Conservation (phyloP, 371 early-diverging fungal genomes). For the Rozella allomycis region DNA sequence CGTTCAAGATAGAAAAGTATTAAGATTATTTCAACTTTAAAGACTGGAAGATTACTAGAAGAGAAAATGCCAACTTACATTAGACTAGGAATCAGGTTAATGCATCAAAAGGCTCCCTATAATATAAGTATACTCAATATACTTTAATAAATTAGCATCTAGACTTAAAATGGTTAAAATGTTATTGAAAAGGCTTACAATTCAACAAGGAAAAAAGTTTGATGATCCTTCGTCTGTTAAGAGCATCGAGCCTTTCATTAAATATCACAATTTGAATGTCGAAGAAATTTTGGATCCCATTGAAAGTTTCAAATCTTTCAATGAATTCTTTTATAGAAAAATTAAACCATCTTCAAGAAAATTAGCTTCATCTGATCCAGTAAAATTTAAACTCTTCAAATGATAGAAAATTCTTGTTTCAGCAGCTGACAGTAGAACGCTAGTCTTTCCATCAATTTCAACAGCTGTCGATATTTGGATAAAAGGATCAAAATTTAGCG, state of each 20-base stretch:
- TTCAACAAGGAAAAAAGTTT: constrained; percentile 54
- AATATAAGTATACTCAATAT: too few relatives aligned
- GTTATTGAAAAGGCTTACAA: constrained; percentile 33
- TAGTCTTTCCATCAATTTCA: constrained; percentile 38
- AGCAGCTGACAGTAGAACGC: constrained; percentile 58
- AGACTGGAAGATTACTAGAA: constrained; percentile 45
- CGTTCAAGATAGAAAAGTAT: constrained; percentile 47
- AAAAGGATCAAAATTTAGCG: constrained; percentile 52
- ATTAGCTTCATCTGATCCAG: constrained; percentile 25
- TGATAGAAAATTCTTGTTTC: constrained; percentile 34
- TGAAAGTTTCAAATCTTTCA: constrained; percentile 46
- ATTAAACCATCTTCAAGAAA: constrained; percentile 46
- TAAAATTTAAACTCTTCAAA: neutral
- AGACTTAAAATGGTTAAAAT: constrained; percentile 19
- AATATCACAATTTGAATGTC: constrained; percentile 35
- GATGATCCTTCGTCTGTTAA: constrained; percentile 39
- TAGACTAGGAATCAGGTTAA: constrained; percentile 53
- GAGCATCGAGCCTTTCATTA: constrained; percentile 50
- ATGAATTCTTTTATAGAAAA: constrained; percentile 68
- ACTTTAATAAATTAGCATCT: too few relatives aligned
- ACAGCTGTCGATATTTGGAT: constrained; percentile 62
- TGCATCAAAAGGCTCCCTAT: constrained; percentile 26
- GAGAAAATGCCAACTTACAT: constrained; percentile 66
- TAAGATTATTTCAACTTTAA: too few relatives aligned
- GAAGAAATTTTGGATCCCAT: constrained; percentile 34